phyloP scores from a whole-genome alignment of 495 filamentous ascomycete genomes.

The Friedmanniomyces simplex region DNA sequence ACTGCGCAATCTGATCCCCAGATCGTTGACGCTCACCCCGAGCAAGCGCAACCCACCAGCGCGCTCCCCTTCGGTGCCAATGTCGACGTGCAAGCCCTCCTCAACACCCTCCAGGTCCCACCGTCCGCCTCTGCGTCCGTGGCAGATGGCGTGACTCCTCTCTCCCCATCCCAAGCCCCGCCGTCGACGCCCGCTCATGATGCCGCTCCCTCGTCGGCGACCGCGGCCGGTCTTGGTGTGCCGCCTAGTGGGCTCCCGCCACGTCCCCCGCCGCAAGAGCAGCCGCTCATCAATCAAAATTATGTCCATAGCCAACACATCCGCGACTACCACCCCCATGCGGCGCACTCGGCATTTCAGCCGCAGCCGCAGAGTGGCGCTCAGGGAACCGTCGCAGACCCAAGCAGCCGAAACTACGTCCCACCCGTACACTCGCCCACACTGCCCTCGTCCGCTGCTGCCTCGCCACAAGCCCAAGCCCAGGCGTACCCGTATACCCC shows the following conservation, averaged over 20 bases:
- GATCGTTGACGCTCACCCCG: constrained; percentile 7
- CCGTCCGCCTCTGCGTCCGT: constrained; percentile 16
- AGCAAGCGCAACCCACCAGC: constrained; percentile 7
- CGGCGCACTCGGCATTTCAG: constrained; percentile 42
- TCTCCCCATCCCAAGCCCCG: constrained; percentile 13
- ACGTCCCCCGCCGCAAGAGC: constrained; percentile 44
- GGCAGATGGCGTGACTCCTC: constrained; percentile 7
- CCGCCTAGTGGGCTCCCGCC: constrained; percentile 44
- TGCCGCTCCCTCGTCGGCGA: not conserved
- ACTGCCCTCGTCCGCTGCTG: not conserved
- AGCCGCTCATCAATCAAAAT: constrained; percentile 47
- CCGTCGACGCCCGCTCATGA: constrained; percentile 17
- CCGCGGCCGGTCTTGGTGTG: constrained; percentile 24
- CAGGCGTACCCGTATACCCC: not conserved
- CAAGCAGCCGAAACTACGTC: constrained; percentile 5
- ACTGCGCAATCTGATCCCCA: constrained; percentile 5
- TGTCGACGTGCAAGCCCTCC: constrained; percentile 34
- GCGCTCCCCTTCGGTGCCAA: constrained; percentile 14
- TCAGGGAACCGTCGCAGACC: constrained; percentile 36
- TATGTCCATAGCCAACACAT: constrained; percentile 47
- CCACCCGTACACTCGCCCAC: constrained; percentile 9
- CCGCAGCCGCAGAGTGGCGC: constrained; percentile 25
- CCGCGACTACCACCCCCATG: constrained; percentile 46
- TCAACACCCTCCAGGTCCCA: constrained; percentile 28
- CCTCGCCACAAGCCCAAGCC: not conserved